Base-by-base conservation (phyloP, 306 rosid species). In the Cucurbita argyrosperma region DNA sequence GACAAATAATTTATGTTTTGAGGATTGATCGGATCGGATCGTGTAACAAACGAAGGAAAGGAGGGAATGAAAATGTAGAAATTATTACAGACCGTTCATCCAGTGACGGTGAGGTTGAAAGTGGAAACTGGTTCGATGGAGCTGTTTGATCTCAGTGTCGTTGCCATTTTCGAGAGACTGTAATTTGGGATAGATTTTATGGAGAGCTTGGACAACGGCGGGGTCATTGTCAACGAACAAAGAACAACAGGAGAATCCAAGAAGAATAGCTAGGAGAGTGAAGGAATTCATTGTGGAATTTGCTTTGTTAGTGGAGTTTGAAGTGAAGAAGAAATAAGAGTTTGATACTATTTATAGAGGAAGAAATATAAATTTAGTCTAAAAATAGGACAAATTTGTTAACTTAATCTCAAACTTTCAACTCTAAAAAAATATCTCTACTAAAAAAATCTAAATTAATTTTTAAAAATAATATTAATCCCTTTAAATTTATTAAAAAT, bases 71-170 rank as follows among this genome's bases (percentile, higher is more conserved):
- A 14, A 60, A 37, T 7, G 3, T 38, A 23, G 38, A 66, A 18
- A 19, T 9, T 9, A 19, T 9, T 9, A 64, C 26, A 35, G 66
- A 93, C 98, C 98, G 72, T 94, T 94, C 9, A 90, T 89, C 97
- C 97, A 94, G 74, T 94, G 76, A 4, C 70, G 80, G 35, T 50
- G 87, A 71, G 98, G 97, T 62, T 88, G 98, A 76, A 90, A 94
- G 58, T 94, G 98, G 70, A 47, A 94, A 1, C 80, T 85, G 72
- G 97, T 85, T 80, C 96, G 83, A 72, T 85, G 88, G 10, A 77
- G 38, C 45, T 73, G 82, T 5, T 43, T 76, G 13, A 64, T 40
- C 2, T 4, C 69, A 26, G 30, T 6, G 81, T 79, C 1, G 9
- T 13, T 64, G 9, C 26, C 26, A 1, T 75, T 81, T 43, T 76